Evolutionary conservation across 2,329 filamentous ascomycete genomes (phyloP), one percentile per base, ranked within the genome.

Genomic region (Penicillium sp.): DNA sequence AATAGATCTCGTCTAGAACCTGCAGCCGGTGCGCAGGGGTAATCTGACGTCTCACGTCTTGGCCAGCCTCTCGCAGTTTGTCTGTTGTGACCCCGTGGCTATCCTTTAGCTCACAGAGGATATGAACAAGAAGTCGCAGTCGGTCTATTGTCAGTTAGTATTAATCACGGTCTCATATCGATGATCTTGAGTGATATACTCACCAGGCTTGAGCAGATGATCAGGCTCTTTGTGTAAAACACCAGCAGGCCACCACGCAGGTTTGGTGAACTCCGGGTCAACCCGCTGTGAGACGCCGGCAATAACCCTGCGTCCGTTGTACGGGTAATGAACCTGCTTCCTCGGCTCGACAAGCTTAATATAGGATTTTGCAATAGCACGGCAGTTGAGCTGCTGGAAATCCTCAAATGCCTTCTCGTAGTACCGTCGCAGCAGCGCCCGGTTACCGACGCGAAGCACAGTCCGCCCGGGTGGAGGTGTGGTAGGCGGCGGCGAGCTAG

Each of bases 311-410:
- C 67, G 66, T 37, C 71, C 78, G 61, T 80, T 80, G 61, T 80
- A 80, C 3, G 78, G 78, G 60, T 77, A 74, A 46, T 74, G 76
- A 3, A 76, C 75, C 64, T 80, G 78, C 64, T 80, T 81, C 34
- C 74, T 72, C 4, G 77, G 78, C 46, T 79, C 75, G 26, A 79
- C 77, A 5, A 73, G 68, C 57, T 76, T 79, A 56, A 80, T 78
- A 57, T 77, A 79, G 5, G 72, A 72, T 58, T 79, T 79, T 22
- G 73, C 72, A 22, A 80, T 71, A 18, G 73, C 65, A 6, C 76
- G 76, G 50, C 77, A 79, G 50, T 75, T 76, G 39, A 77, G 67
- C 56, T 80, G 78, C 57, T 79, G 76, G 56, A 80, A 72, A 31
- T 73, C 67, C 51, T 72, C 71, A 42, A 79, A 74, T 10, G 73